These are phyloP conservation scores for Canariomyces notabilis DNA, from an alignment of 2,329 filamentous ascomycete genomes.

Conservation along the genomic window DNA sequence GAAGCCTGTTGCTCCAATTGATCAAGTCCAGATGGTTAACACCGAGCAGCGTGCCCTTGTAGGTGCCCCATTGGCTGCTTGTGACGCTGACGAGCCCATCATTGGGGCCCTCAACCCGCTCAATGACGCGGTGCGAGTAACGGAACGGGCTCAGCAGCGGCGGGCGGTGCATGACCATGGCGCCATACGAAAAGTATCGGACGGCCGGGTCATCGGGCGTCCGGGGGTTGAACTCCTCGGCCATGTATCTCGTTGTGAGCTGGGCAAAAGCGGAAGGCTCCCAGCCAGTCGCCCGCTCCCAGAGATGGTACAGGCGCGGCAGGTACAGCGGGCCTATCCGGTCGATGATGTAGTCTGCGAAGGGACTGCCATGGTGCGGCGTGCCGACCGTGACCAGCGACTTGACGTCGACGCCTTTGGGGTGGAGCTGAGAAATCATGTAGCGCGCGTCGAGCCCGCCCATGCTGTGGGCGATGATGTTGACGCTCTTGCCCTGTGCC, in stretches of 20 bases:
- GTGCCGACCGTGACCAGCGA: conserved; percentile 52
- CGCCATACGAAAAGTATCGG: conserved; percentile 60
- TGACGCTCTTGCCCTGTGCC: conserved; percentile 55
- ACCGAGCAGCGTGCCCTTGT: conserved; percentile 57
- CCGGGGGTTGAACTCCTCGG: conserved; percentile 52
- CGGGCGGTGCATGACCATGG: conserved; percentile 41
- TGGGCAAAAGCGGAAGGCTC: conserved; percentile 58
- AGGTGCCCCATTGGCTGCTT: conserved; percentile 58
- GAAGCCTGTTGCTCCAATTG: conserved; percentile 60
- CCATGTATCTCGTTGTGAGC: conserved; percentile 55
- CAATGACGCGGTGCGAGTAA: conserved; percentile 46
- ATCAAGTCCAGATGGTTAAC: conserved; percentile 63
- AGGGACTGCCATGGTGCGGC: conserved; percentile 50
- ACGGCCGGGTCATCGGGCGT: conserved; percentile 50
- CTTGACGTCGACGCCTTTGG: conserved; percentile 41
- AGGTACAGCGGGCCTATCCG: conserved; percentile 42
- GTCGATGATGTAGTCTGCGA: conserved; percentile 50
- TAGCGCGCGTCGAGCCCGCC: conserved; percentile 61
- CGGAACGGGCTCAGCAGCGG: conserved; percentile 63
- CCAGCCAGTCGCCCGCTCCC: conserved; percentile 47
- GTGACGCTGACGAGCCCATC: conserved; percentile 63
- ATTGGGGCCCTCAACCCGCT: conserved; percentile 52
- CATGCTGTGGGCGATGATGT: conserved; percentile 70
- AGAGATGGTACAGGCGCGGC: conserved; percentile 51
- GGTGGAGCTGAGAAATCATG: conserved; percentile 55